Base-by-base conservation (phyloP, 1,284 basidiomycete genomes). In the Schizophyllum amplum region DNA sequence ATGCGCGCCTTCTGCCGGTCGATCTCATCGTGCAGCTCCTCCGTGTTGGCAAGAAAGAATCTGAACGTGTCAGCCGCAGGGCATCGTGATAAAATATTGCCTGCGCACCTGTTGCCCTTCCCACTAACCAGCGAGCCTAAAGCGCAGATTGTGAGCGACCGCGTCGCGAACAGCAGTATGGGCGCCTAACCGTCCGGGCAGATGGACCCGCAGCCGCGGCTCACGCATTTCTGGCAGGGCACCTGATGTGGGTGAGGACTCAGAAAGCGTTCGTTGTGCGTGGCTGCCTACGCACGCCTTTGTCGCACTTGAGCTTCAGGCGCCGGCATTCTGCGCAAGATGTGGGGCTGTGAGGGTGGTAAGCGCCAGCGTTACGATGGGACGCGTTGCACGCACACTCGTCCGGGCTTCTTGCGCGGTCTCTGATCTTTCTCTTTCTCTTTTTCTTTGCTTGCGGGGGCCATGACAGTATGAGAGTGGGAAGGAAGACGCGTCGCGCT, bases 321-420 rank as follows among this genome's bases (percentile, higher is more conserved):
- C 87, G 73, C 61, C 86, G 75, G 67, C 86, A 89, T 71, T 89
- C 86, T 5, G 85, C 84, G 65, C 86, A 88, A 20, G 83, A 83
- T 9, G 86, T 85, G 5, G 85, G 83, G 26, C 61, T 62, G 52
- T 3, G 24, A 33, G 9, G n/a, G 46, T 23, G 26, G 11, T 27
- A 17, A 48, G 55, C 23, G 27, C 17, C 24, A n/a, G n/a, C 27
- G 24, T 56, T 20, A 57, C 52, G 2, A n/a, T 13, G 20, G 17
- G 11, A 4, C 24, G 11, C 20, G 24, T 11, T n/a, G 4, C 4
- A 60, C 61, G 23, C 53, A 62, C 59, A 62, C 61, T n/a, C 61
- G 59, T 42, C 61, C 61, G 9, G 61, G 61, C n/a, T 61, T 62
- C 55, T 59, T 62, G 49, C 60, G 57, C 20, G 57, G 52, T 42